Base-by-base conservation (phyloP, 2,329 filamentous ascomycete species). In the Corinectria fuckeliana region DNA sequence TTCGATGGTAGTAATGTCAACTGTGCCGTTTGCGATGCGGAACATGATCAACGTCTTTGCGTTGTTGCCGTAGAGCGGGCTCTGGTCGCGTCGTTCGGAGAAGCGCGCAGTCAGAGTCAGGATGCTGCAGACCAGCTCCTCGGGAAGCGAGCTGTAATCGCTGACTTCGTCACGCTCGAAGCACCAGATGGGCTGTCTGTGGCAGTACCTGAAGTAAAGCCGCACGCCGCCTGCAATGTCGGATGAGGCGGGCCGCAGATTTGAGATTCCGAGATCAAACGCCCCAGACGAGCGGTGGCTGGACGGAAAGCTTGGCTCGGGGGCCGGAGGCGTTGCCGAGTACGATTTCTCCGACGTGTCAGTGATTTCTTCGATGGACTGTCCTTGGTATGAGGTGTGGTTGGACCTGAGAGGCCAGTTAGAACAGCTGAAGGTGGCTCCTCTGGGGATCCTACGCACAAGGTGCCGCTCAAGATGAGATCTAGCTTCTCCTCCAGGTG, bases 401-500 rank as follows among this genome's bases (percentile, higher is more conserved):
- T 62, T 71, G 49, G 74, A 55, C 66, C 76, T 77, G 52, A 63
- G 44, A 65, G 62, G 32, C 60, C 45, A 59, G 74, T 77, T 66
- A 76, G 71, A 70, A 65, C 30, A 58, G 64, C 50, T 47, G 56
- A 57, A 58, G 34, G 53, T 25, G 47, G 47, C 30, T 42, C 49
- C 25, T 38, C 9, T 14, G 18, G 28, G 44, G 32, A 11, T 32
- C 45, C 44, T 55, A 55, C 73, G n/a, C n/a, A 74, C 71, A 74
- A 67, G 68, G 71, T 77, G 53, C 80, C 79, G 47, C 74, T 82
- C 18, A 83, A 70, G 52, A 83, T 74, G 58, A 79, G 77, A 69
- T 83, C 80, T 45, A 83, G 76, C 67, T 83, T 83, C 70, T 82
- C 80, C 71, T 83, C 81, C 38, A 83, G 64, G 50, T 80, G 78